A percentile compares a stretch with the other conserved stretches of the same genome.
These are phyloP conservation scores for Hypoxylon intermedium DNA, from an alignment of 495 filamentous ascomycete species.

Conservation along the genomic window DNA sequence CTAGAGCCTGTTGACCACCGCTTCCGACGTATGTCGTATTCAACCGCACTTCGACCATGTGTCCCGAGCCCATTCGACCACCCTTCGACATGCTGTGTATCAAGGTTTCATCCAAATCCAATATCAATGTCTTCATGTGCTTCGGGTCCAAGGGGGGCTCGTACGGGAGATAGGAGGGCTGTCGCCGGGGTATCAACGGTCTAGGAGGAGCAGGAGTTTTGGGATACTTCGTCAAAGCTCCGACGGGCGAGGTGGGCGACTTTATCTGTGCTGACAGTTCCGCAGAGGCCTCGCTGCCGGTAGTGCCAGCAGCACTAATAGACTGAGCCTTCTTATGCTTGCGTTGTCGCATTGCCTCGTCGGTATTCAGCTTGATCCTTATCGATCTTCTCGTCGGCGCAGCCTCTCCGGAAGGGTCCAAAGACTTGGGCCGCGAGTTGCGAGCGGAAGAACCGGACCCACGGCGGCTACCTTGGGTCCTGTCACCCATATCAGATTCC, in stretches of 20 bases:
- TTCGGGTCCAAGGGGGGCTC: constrained; percentile 54
- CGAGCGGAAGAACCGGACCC: constrained; percentile 34
- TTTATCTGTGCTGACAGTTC: constrained; percentile 69
- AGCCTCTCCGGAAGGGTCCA: constrained; percentile 62
- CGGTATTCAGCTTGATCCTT: constrained; percentile 87
- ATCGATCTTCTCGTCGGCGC: constrained; percentile 79
- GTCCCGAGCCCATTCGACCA: constrained; percentile 91
- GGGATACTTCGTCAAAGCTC: constrained; percentile 85
- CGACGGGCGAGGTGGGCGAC: constrained; percentile 86
- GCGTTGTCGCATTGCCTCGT: constrained; percentile 71
- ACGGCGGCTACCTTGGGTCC: constrained; percentile 42
- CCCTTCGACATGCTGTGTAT: constrained; percentile 98
- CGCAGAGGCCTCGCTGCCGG: constrained; percentile 34
- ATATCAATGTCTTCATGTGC: constrained; percentile 87
- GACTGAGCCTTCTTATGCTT: constrained; percentile 64
- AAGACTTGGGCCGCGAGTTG: constrained; percentile 63
- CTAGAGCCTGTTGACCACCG: constrained; percentile 69
- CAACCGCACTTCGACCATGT: constrained; percentile 98
- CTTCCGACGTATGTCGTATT: constrained; percentile 67
- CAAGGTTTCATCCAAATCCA: constrained; percentile 95
- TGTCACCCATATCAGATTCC: constrained; percentile 58
- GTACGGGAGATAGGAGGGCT: constrained; percentile 76
- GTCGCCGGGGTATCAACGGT: constrained; percentile 83
- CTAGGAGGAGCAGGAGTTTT: constrained; percentile 86
- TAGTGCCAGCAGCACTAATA: constrained; percentile 43